Conservation (phyloP, 805 yeast species). For the Debaryomyces prosopidis region DNA sequence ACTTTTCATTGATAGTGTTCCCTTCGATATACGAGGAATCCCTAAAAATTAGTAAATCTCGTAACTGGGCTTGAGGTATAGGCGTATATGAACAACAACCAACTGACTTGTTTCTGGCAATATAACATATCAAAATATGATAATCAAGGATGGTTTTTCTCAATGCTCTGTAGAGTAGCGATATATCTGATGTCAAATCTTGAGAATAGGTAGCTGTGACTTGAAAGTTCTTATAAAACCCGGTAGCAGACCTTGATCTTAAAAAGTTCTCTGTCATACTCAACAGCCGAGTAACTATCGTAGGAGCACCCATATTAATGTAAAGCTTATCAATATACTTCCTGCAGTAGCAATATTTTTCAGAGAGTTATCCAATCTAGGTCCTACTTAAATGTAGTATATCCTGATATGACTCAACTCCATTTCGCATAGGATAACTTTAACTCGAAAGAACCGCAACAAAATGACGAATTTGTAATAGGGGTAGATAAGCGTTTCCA, state of each 20-base stretch:
- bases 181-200: slow-evolving; percentile 11
- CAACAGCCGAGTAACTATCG: slow-evolving; percentile 21
- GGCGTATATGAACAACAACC: slow-evolving; percentile 23
- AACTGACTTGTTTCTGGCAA: slow-evolving; percentile 15
- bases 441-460: no score
- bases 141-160: slow-evolving; percentile 34
- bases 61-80: slow-evolving; percentile 18
- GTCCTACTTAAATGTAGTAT: no score
- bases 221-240: slow-evolving; percentile 34
- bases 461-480: no score
- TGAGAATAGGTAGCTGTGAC: slow-evolving; percentile 32
- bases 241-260: slow-evolving; percentile 29
- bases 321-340: no score
- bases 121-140: slow-evolving; percentile 33
- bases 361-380: no score
- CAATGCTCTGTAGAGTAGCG: slow-evolving; percentile 24
- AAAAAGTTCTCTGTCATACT: slow-evolving; percentile 34
- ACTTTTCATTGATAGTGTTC: slow-evolving; percentile 25
- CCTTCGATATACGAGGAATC: slow-evolving; percentile 12
- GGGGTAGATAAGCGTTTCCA: no score
- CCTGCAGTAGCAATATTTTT: no score
- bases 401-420: no score
- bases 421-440: no score
- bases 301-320: not conserved
- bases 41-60: slow-evolving; percentile 23